A percentile compares a stretch with the other conserved stretches of the same genome.
Conservation (phyloP, 306 rosid species). For the Luffa aegyptiaca region DNA sequence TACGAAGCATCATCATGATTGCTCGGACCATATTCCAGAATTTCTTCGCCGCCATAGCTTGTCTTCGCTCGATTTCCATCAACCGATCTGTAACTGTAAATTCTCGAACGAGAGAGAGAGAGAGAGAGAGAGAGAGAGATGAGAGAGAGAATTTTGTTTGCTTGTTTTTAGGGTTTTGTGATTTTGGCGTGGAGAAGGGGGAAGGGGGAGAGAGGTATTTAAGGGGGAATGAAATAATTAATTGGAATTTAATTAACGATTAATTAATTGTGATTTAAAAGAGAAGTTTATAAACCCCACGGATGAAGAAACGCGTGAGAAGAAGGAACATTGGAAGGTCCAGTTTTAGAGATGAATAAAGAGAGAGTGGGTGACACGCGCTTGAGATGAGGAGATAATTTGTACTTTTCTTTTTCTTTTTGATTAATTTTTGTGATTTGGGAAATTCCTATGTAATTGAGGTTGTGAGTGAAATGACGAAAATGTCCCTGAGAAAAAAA, state of each 20-base stretch:
- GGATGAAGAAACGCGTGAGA: conserved; percentile 6
- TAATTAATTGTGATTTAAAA: background rate
- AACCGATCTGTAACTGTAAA: background rate
- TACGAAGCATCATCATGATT: conserved; percentile 44
- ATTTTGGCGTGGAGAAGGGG: background rate
- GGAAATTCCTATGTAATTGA: background rate
- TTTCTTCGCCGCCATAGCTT: conserved; percentile 51
- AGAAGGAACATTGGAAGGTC: background rate
- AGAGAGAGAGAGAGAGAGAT: background rate
- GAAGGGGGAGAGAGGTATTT: background rate
- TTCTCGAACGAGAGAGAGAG: background rate
- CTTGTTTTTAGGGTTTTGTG: background rate
- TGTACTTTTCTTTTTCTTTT: background rate
- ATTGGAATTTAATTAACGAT: background rate
- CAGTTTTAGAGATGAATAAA: background rate
- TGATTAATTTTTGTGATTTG: background rate
- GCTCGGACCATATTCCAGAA: conserved; percentile 49
- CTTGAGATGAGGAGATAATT: background rate
- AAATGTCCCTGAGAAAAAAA: background rate
- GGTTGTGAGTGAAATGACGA: background rate
- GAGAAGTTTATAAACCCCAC: background rate
- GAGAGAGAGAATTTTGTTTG: background rate
- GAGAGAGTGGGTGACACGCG: background rate
- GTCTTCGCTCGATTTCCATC: conserved; percentile 55
- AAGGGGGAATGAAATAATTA: background rate